phyloP scores from a whole-genome alignment of 176 grass and related monocot genomes.

The Aegilops umbellulata region DNA sequence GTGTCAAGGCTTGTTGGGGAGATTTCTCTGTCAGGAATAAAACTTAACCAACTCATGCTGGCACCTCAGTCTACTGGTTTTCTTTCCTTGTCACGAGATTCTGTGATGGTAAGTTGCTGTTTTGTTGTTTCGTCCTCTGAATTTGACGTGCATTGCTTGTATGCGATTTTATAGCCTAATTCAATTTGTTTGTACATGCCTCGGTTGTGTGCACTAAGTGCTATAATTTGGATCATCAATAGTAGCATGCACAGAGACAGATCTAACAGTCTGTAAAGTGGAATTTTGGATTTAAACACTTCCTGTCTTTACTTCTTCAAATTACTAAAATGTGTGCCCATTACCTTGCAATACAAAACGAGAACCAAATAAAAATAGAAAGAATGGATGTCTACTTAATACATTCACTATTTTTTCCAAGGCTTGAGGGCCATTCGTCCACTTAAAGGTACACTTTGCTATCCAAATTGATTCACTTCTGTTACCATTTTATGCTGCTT shows the following conservation, averaged over 20 bases:
- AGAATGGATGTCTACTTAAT: constrained; percentile 3
- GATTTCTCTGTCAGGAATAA: constrained; percentile 87
- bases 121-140: constrained; percentile 1
- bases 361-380: constrained; percentile 2
- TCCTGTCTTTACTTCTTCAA: background rate
- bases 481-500: background rate
- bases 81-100: constrained; percentile 78
- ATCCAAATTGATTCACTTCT: background rate
- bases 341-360: constrained; percentile 18
- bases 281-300: background rate
- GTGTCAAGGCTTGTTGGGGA: constrained; percentile 68
- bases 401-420: background rate
- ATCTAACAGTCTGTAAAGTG: constrained; percentile 2
- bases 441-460: background rate
- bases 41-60: constrained; percentile 95
- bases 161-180: constrained; percentile 2
- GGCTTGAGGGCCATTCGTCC: background rate
- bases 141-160: constrained; percentile 15
- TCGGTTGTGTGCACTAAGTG: constrained; percentile 18
- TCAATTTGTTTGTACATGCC: background rate
- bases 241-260: background rate
- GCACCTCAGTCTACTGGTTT: constrained; percentile 84
- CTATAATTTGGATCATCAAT: background rate
- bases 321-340: background rate
- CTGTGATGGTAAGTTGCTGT: constrained; percentile 66